Percentiles rank a stretch among this genome's conserved stretches.
Evolutionary conservation across 768 basidiomycete species (phyloP).

Genomic region (Xanthoconium stramineum): DNA sequence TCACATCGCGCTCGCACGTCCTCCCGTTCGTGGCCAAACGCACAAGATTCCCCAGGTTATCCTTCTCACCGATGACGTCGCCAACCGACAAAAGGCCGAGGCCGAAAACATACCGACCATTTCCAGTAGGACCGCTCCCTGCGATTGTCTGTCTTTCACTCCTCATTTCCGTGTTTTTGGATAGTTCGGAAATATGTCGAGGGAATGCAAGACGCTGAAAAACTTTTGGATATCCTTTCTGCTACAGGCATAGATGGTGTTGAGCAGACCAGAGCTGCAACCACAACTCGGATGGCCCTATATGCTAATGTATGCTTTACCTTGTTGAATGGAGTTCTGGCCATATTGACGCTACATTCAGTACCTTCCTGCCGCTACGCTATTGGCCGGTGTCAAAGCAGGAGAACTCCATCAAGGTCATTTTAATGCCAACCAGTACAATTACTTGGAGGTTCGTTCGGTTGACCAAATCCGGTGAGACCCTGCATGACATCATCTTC

Average conservation of each 20-base stretch:
- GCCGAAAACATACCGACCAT: slow-evolving; percentile 55
- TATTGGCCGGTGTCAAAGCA: slow-evolving; percentile 81
- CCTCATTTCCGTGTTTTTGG: background rate
- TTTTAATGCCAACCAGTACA: slow-evolving; percentile 94
- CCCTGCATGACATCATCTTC: background rate
- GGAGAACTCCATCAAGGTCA: slow-evolving; percentile 88
- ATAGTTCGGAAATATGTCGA: slow-evolving; percentile 81
- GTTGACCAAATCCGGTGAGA: background rate
- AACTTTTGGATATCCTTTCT: slow-evolving; percentile 81
- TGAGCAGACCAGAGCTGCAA: slow-evolving; percentile 56
- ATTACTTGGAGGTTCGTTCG: slow-evolving; percentile 79
- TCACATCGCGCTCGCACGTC: slow-evolving; percentile 58
- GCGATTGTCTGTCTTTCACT: background rate
- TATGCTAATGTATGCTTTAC: slow-evolving; percentile 65
- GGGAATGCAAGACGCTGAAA: slow-evolving; percentile 57
- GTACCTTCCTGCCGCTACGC: slow-evolving; percentile 73
- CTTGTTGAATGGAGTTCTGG: background rate
- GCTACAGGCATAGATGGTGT: slow-evolving; percentile 59
- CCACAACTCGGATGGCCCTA: slow-evolving; percentile 53
- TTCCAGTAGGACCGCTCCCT: slow-evolving; percentile 47
- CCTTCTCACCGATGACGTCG: slow-evolving; percentile 86
- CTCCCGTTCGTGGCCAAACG: slow-evolving; percentile 48
- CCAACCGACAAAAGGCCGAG: slow-evolving; percentile 75
- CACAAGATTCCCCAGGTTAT: slow-evolving; percentile 59
- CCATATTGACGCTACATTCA: slow-evolving; percentile 29